Conservation (phyloP, 169 alveolate species). For the Plasmodium falciparum region DNA sequence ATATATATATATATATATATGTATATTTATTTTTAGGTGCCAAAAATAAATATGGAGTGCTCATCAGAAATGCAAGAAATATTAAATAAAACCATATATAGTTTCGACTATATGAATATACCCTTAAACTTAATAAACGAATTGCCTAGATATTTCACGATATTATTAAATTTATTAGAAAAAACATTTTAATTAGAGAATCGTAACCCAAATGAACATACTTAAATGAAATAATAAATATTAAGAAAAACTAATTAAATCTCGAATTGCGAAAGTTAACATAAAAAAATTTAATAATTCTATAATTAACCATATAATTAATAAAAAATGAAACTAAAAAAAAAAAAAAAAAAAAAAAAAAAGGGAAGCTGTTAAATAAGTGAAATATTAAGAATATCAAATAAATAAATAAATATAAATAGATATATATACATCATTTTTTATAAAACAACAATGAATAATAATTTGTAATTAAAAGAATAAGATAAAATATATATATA, state of each 20-base stretch:
- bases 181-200: slow-evolving; percentile 50
- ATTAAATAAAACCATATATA: slow-evolving; percentile 60
- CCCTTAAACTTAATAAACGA: slow-evolving; percentile 65
- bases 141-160: slow-evolving; percentile 46
- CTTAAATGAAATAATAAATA: slow-evolving; percentile 8
- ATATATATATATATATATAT: slow-evolving; percentile 19
- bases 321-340: slow-evolving; percentile 9
- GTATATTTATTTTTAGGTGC: slow-evolving; percentile 24
- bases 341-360: slow-evolving; percentile 1
- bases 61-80: slow-evolving; percentile 41
- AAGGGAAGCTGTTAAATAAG: not conserved
- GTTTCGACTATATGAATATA: slow-evolving; percentile 75
- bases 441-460: too few relatives aligned
- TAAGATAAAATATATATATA: slow-evolving; percentile 1
- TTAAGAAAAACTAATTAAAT: slow-evolving; percentile 10
- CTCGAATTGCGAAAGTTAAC: not conserved
- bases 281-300: not conserved
- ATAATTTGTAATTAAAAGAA: not conserved
- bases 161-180: slow-evolving; percentile 75
- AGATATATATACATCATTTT: too few relatives aligned
- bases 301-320: slow-evolving; percentile 3
- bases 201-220: too few relatives aligned
- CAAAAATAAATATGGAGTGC: slow-evolving; percentile 43
- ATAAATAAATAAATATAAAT: too few relatives aligned
- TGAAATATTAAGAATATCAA: too few relatives aligned